phyloP scores from a whole-genome alignment of 306 rosid species.

The Urtica urens region DNA sequence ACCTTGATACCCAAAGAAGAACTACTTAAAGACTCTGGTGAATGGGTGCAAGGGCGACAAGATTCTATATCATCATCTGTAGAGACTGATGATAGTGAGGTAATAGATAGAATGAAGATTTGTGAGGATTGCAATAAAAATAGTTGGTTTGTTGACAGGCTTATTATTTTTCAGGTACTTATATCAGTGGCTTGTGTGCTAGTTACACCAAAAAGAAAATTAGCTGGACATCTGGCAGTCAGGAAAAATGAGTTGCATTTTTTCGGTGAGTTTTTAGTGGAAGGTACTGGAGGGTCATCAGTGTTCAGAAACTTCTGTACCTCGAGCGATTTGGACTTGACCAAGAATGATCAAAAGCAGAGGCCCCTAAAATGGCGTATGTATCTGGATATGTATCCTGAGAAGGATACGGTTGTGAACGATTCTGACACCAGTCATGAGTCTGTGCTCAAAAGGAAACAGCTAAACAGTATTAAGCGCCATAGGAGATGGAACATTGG shows the following conservation, averaged over 20 bases:
- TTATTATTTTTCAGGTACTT: slow-evolving; percentile 65
- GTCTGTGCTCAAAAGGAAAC: slow-evolving; percentile 35
- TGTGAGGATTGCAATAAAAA: slow-evolving; percentile 8
- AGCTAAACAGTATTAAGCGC: slow-evolving; percentile 66
- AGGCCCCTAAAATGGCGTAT: slow-evolving; percentile 44
- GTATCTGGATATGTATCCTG: slow-evolving; percentile 46
- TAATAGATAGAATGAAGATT: slow-evolving; percentile 21
- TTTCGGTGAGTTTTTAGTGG: slow-evolving; percentile 77
- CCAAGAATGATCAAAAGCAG: slow-evolving; percentile 57
- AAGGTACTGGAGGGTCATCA: slow-evolving; percentile 91
- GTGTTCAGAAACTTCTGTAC: slow-evolving; percentile 65
- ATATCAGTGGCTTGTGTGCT: slow-evolving; percentile 73
- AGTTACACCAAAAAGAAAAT: slow-evolving; percentile 78
- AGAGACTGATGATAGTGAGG: slow-evolving; percentile 79
- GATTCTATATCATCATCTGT: slow-evolving; percentile 43
- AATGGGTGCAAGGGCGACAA: slow-evolving; percentile 50
- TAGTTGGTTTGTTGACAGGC: slow-evolving; percentile 9
- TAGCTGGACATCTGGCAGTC: slow-evolving; percentile 86
- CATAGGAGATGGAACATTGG: slow-evolving; percentile 87
- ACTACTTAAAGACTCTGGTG: slow-evolving; percentile 41
- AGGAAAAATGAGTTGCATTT: slow-evolving; percentile 88
- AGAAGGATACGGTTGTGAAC: slow-evolving; percentile 36
- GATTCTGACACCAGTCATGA: slow-evolving; percentile 41
- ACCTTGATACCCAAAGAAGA: slow-evolving; percentile 37
- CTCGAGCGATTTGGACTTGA: slow-evolving; percentile 43